Base-by-base conservation (phyloP, 805 yeast genomes). In the Saccharomycopsis lassenensis region DNA sequence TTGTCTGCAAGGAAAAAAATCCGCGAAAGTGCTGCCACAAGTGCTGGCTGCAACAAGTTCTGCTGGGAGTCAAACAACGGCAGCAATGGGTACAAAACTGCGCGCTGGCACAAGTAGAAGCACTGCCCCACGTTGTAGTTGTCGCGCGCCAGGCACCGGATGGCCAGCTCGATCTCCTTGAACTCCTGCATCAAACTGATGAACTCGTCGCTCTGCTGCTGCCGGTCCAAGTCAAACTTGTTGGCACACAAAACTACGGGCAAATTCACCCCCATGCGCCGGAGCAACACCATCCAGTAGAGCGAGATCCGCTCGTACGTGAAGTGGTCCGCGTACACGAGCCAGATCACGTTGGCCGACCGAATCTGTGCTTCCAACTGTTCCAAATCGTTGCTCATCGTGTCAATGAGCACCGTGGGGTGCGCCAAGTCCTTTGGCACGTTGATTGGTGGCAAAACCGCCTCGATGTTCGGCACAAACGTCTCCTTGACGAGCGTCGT, bases 41-140 rank as follows among this genome's bases (percentile, higher is more conserved):
- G 86, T 7, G 75, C 64, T 0, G 87, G 85, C 49, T 87, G 89
- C 48, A 91, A 60, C 31, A 64, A 70, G 1, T 91, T 89, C 42
- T 81, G 85, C 48, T 86, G 84, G n/a, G 94, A 76, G 54, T 91
- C 97, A 50, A 78, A 91, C 18, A 91, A 56, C 1, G 99, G 98
- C 0, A 95, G 77, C 7, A 91, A 70, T 0, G 99, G 98, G 54
- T 83, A 86, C 0, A 89, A 80, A 1, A 89, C 86, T 0, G 97
- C 89, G 33, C 96, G 58, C 53, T 87, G 95, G 50, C 99, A 91
- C 11, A 91, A 61, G 55, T 91, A 91, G 47, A 87, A 87, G 1
- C 91, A 86, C 54, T 89, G 95, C 45, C 79, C 86, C 10, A 89
- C 87, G 52, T 91, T 87, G 47, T 75, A 69, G 45, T 77, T 78